Evolutionary conservation across 78 protist species (phyloP), one percentile per base, ranked within the genome.

Genomic region (Dictyostelium capitatum): DNA sequence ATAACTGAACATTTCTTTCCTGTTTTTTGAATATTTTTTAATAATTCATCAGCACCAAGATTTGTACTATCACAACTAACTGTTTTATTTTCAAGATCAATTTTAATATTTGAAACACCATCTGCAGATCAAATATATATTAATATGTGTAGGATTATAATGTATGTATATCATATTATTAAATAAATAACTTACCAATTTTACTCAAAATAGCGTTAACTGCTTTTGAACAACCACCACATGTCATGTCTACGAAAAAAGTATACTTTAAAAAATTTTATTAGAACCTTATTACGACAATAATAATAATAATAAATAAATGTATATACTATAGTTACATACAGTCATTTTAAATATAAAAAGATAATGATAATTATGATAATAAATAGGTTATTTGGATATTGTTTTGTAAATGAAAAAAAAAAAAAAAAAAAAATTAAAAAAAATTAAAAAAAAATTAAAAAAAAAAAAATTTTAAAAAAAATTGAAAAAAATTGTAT

Each of bases 161-260:
- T 1, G 3, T 14, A 51, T 51, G 3, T 14, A 1, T 12, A 4
- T 4, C 3, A 51, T 51, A 14, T 37, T 3, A 37, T 37, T 37
- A 37, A 37, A 51, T 4, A 51, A 51, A 14, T 2, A 43, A 43
- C 23, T 15, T 81, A 81, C 89, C 89, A 15, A 84, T 43, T 64
- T 91, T 80, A 20, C 69, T 67, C 10, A 91, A 73, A 11, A 82
- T 81, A 17, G 89, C 83, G 75, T 70, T 79, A 0, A 91, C 90
- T 15, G 95, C 95, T 69, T 80, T 82, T 53, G 80, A 70, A 73
- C 95, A 91, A 47, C 95, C 95, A 30, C 95, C 95, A 41, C 95
- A 91, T 17, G 89, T 74, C 95, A 91, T 91, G 9, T 91, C 90
- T 20, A 91, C 95, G 41, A 70, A 50, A 74, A 91, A 91, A 57